phyloP scores from a whole-genome alignment of 2,329 filamentous ascomycete genomes.

The Trichoderma sp. region DNA sequence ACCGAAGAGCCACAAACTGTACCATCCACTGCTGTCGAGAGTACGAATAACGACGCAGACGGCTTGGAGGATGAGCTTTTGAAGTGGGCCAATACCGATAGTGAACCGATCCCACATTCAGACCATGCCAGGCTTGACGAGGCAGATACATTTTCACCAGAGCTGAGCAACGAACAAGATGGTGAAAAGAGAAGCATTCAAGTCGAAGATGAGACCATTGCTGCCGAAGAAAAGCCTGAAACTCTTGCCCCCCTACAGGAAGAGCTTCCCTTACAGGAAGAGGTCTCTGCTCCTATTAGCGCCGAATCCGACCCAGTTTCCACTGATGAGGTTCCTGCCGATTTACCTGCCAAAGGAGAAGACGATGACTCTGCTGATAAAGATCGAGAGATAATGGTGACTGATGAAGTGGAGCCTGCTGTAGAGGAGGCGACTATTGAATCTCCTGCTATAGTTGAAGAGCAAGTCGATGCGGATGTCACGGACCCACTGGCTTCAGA shows the following conservation, averaged over 20 bases:
- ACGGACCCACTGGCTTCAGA: not conserved
- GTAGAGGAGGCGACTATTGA: not conserved
- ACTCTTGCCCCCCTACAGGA: not conserved
- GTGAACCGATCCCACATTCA: not conserved
- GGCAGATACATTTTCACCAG: not conserved
- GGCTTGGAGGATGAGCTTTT: not conserved
- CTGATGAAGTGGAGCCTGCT: not conserved
- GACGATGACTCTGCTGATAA: not conserved
- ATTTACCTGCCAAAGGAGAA: not conserved
- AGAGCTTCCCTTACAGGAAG: not conserved
- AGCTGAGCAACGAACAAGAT: conserved; percentile 23
- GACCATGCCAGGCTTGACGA: not conserved
- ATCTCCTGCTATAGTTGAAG: not conserved
- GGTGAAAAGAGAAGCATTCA: conserved; percentile 29
- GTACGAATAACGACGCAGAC: not conserved
- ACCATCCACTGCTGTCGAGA: not conserved
- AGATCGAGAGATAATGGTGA: not conserved
- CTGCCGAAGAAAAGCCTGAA: not conserved
- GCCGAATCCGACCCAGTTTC: not conserved
- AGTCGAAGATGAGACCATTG: conserved; percentile 11
- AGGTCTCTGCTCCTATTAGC: not conserved
- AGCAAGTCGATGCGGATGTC: not conserved
- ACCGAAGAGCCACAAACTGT: not conserved
- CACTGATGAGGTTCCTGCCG: not conserved
- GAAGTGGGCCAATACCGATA: conserved; percentile 11